A percentile compares a stretch with the other conserved stretches of the same genome.
phyloP scores from a whole-genome alignment of 2,329 filamentous ascomycete species.

The Trichoderma oligosporum region DNA sequence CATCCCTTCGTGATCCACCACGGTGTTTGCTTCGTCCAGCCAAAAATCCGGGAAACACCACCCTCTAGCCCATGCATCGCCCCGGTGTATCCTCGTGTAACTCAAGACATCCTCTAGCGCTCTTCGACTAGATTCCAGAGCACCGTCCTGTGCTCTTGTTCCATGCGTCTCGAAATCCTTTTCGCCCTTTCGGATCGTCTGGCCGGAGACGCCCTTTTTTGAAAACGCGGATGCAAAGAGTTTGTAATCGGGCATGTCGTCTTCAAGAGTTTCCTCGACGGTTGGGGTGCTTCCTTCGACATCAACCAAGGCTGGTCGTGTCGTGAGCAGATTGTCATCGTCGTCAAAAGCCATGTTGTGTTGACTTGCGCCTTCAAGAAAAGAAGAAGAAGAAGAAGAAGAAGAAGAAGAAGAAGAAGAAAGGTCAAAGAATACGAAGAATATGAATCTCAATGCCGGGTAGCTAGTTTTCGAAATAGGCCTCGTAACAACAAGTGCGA shows the following conservation, averaged over 20 bases:
- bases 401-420: background rate
- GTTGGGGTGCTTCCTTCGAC: constrained; percentile 29
- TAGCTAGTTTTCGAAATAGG: background rate
- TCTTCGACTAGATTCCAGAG: constrained; percentile 73
- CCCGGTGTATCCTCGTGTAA: constrained; percentile 70
- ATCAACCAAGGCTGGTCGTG: constrained; percentile 20
- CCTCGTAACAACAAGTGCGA: background rate
- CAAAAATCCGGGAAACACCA: constrained; percentile 68
- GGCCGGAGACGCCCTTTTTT: constrained; percentile 50
- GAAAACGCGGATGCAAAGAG: constrained; percentile 57
- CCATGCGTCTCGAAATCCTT: constrained; percentile 97
- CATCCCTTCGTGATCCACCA: constrained; percentile 24
- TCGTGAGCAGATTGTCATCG: constrained; percentile 38
- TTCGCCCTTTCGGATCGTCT: constrained; percentile 82
- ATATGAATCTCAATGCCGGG: background rate
- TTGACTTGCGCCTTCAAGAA: background rate
- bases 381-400: background rate
- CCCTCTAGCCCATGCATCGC: constrained; percentile 62
- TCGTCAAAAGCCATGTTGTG: constrained; percentile 42
- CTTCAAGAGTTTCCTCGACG: constrained; percentile 61
- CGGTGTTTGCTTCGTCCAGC: constrained; percentile 30
- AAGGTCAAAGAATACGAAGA: no score
- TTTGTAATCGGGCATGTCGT: constrained; percentile 84
- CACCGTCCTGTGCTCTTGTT: constrained; percentile 72
- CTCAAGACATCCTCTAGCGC: constrained; percentile 87